A percentile compares a stretch with the other conserved stretches of the same genome.
Conservation (phyloP, 495 filamentous ascomycete genomes). For the Paragyromitra xinjiangensis region DNA sequence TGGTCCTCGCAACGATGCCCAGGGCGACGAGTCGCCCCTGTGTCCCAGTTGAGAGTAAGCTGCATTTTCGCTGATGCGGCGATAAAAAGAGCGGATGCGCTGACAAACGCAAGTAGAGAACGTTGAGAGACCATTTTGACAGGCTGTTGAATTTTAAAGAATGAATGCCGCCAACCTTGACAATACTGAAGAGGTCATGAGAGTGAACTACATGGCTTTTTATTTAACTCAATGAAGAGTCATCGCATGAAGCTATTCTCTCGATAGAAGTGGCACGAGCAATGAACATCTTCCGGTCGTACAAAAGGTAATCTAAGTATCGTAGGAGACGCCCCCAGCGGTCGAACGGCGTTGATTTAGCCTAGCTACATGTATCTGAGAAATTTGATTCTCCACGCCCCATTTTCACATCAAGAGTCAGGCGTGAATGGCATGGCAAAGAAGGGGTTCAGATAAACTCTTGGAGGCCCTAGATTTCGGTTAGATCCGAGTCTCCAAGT, state of each 20-base stretch:
- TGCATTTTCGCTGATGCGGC: neutral
- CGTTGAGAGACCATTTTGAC: constrained; percentile 20
- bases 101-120: constrained; percentile 20
- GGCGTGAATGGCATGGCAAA: neutral
- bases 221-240: constrained; percentile 18
- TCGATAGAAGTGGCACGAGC: constrained; percentile 9
- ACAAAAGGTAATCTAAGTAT: constrained; percentile 15
- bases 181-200: neutral
- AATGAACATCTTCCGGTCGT: constrained; percentile 13
- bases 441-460: constrained; percentile 15
- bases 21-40: neutral
- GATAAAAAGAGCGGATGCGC: constrained; percentile 10
- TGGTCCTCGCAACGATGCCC: neutral
- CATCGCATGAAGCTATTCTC: constrained; percentile 13
- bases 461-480: constrained; percentile 31
- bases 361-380: constrained; percentile 23
- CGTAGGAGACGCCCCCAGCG: neutral
- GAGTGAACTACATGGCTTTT: constrained; percentile 6
- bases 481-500: constrained; percentile 21
- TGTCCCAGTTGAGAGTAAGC: neutral
- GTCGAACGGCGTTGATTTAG: constrained; percentile 27
- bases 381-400: constrained; percentile 25
- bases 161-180: constrained; percentile 21
- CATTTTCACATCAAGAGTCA: constrained; percentile 7
- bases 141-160: constrained; percentile 4